Conservation (phyloP, 768 basidiomycete genomes). For the Trametes cinnabarina region DNA sequence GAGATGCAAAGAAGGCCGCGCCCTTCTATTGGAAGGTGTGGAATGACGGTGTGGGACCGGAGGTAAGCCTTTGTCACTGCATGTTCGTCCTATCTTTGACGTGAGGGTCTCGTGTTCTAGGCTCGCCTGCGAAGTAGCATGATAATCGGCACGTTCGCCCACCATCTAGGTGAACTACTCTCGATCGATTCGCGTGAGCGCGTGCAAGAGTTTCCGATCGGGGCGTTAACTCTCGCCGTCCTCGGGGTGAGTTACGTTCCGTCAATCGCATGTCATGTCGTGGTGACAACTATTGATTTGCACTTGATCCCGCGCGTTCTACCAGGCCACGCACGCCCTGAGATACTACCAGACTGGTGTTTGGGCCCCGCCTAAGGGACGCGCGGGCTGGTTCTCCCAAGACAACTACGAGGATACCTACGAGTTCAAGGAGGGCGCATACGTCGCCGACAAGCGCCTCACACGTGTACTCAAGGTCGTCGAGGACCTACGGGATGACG, state of each 20-base stretch:
- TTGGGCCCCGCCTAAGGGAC: background rate
- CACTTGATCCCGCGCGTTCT: too few species aligned
- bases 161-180: background rate
- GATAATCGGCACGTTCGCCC: background rate
- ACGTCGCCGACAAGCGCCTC: too few species aligned
- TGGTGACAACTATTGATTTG: too few species aligned
- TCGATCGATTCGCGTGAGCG: background rate
- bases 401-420: background rate
- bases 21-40: background rate
- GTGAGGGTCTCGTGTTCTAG: background rate
- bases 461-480: too few species aligned
- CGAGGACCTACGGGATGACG: too few species aligned
- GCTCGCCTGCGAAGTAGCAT: background rate
- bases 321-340: background rate
- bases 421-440: too few species aligned
- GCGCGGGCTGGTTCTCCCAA: background rate
- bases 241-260: background rate
- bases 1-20: background rate
- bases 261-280: background rate
- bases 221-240: background rate
- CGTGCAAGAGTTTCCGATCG: background rate
- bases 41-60: background rate
- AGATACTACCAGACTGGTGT: background rate
- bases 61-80: background rate
- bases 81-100: too few species aligned